Conservation (phyloP, 1,139 yeast genomes). For the Kurtzmaniella quercitrusa region DNA sequence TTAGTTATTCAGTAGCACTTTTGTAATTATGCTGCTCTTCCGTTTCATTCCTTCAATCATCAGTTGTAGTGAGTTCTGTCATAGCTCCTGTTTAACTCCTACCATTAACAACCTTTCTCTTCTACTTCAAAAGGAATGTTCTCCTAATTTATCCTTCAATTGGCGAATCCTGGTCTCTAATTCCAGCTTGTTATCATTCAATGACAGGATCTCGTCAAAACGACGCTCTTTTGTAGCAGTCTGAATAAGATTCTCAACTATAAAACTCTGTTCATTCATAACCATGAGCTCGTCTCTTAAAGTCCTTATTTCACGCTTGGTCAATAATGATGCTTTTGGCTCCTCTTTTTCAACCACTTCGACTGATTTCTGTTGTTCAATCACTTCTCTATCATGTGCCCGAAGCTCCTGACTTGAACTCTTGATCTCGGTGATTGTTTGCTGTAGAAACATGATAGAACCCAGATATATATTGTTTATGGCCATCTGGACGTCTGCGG, state of each 20-base stretch:
- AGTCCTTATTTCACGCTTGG: slow-evolving; percentile 52
- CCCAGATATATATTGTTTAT: slow-evolving; percentile 34
- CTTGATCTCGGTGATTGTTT: slow-evolving; percentile 27
- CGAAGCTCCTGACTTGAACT: slow-evolving; percentile 22
- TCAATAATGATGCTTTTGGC: slow-evolving; percentile 22
- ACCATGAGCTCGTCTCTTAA: slow-evolving; percentile 79
- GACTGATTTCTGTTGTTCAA: slow-evolving; percentile 4
- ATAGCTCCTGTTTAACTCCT: too few relatives aligned
- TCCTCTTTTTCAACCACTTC: background rate
- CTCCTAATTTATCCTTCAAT: slow-evolving; percentile 57
- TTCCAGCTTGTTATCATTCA: slow-evolving; percentile 59
- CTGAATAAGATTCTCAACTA: slow-evolving; percentile 61
- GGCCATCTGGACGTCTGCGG: slow-evolving; percentile 14
- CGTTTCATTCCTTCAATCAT: too few relatives aligned
- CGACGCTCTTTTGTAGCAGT: slow-evolving; percentile 62
- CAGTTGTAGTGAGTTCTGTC: too few relatives aligned
- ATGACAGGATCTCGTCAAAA: slow-evolving; percentile 70
- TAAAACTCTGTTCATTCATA: slow-evolving; percentile 73
- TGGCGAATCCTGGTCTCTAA: slow-evolving; percentile 47
- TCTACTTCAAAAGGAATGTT: slow-evolving; percentile 46
- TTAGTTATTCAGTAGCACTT: too few relatives aligned
- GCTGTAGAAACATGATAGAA: slow-evolving; percentile 31
- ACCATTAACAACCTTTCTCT: too few relatives aligned
- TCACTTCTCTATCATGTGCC: slow-evolving; percentile 15
- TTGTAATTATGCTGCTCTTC: too few relatives aligned